Base-by-base conservation (phyloP, 2,329 filamentous ascomycete species). In the Teratosphaeria gauchensis region DNA sequence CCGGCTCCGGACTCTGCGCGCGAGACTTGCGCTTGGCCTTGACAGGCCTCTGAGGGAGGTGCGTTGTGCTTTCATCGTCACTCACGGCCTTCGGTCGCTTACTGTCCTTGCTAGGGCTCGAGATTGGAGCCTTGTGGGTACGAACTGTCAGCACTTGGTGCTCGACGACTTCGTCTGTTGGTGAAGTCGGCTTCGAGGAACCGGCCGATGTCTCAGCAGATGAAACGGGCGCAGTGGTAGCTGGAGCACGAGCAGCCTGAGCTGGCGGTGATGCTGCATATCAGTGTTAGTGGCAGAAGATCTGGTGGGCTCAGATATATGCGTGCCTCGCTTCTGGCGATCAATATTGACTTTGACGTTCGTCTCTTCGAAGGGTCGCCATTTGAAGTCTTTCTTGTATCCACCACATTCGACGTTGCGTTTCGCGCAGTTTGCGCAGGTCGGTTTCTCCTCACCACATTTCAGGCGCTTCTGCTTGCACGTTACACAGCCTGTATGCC, bases 311-410 rank as follows among this genome's bases (percentile, higher is more conserved):
- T 28, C 9, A 8, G 42, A 19, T n/a, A 48, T 19, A 7, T 14
- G 42, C 54, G 12, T 51, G 24, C 77, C 71, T 73, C 79, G 81
- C 68, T 77, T 81, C 48, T 73, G 61, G 65, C 78, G 81, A 51
- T 68, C 67, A 30, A 68, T 64, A 62, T 79, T 82, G 55, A 73
- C 73, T 21, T 73, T 72, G 62, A 84, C 77, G 57, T 75, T 84
- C 53, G 82, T 79, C 63, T 88, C 85, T 67, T 86, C 84, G 65
- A 88, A 88, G 0, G 84, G 80, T 56, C 84, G 78, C 86, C 86
- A 89, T 77, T 89, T 88, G 75, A 88, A 89, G 70, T 87, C 84
- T 70, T 87, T 89, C 71, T 84, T 87, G 73, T 89, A 89, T 38
- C 86, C 86, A 59, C 85, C 86, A 68, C 86, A 89, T 3, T 76